Conservation (phyloP, 1,284 basidiomycete species). For the Chondrostereum purpureum region DNA sequence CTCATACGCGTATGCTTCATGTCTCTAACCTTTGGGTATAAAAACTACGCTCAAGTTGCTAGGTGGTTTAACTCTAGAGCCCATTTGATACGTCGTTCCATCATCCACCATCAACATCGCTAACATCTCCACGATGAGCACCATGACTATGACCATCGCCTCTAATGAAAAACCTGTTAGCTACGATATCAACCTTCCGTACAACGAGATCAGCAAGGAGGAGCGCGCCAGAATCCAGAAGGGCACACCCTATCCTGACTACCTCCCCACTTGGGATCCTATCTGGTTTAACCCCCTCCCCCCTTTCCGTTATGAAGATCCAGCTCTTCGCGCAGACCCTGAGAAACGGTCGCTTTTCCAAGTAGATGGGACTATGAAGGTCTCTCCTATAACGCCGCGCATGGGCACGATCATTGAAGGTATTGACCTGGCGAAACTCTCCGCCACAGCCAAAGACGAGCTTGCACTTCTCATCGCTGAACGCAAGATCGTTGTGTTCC, state of each 20-base stretch:
- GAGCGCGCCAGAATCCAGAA: constrained; percentile 8
- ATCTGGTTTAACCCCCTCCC: constrained; percentile 15
- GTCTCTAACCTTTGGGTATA: no score
- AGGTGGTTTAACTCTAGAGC: no score
- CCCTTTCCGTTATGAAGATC: constrained; percentile 14
- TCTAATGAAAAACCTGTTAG: constrained; percentile 11
- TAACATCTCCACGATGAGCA: no score
- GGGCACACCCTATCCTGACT: constrained; percentile 11
- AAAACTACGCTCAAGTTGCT: no score
- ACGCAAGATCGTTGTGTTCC: constrained; percentile 17
- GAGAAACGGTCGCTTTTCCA: constrained; percentile 12
- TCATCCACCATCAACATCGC: no score
- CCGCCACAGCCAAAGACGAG: constrained; percentile 15
- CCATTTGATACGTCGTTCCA: no score
- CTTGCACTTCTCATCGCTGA: constrained; percentile 15
- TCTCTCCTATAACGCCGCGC: constrained; percentile 13
- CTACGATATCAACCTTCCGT: constrained; percentile 18
- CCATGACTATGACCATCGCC: no score
- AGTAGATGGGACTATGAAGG: not conserved
- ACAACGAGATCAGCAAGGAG: constrained; percentile 11
- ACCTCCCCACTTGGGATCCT: constrained; percentile 16
- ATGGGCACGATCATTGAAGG: constrained; percentile 16
- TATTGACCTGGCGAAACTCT: constrained; percentile 12
- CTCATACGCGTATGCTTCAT: no score
- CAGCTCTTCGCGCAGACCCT: constrained; percentile 15